Evolutionary conservation across 164 flowering plant genomes (phyloP).

Genomic region (Vitis rupestris): DNA sequence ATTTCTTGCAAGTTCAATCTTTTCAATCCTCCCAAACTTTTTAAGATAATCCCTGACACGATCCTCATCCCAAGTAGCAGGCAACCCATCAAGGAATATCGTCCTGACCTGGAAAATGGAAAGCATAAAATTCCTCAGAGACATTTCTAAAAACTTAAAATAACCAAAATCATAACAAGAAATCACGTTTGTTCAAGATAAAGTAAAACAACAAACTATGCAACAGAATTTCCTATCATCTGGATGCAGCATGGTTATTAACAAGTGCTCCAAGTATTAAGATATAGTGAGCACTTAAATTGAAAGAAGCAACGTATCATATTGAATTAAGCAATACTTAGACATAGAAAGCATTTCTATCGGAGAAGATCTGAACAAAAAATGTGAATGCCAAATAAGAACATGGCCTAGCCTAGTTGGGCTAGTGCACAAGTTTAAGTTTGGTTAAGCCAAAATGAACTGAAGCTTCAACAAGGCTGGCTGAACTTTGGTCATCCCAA

Average conservation of each 20-base stretch:
- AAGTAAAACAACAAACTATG: not conserved
- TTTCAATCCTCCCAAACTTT: slow-evolving; percentile 31
- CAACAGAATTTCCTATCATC: not conserved
- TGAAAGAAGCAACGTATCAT: too few species aligned
- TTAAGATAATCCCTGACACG: slow-evolving; percentile 21
- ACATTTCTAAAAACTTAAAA: not conserved
- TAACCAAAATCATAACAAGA: not conserved
- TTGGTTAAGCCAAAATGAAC: too few species aligned
- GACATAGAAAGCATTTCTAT: too few species aligned
- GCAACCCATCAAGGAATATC: slow-evolving; percentile 30
- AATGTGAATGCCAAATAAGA: too few species aligned
- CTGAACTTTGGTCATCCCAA: too few species aligned
- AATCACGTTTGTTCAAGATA: not conserved
- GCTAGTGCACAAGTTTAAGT: too few species aligned
- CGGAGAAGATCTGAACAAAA: too few species aligned
- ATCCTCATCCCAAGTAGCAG: slow-evolving; percentile 37
- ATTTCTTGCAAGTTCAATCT: slow-evolving; percentile 35
- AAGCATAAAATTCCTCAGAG: not conserved
- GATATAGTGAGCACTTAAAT: too few species aligned
- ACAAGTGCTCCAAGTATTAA: not conserved
- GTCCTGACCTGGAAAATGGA: slow-evolving; percentile 26
- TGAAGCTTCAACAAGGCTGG: too few species aligned
- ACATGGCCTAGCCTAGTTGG: too few species aligned
- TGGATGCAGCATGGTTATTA: slow-evolving; percentile 3
- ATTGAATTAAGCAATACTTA: too few species aligned